Evolutionary conservation across 163 green algal genomes (phyloP).

Genomic region (Scenedesmus sp.): DNA sequence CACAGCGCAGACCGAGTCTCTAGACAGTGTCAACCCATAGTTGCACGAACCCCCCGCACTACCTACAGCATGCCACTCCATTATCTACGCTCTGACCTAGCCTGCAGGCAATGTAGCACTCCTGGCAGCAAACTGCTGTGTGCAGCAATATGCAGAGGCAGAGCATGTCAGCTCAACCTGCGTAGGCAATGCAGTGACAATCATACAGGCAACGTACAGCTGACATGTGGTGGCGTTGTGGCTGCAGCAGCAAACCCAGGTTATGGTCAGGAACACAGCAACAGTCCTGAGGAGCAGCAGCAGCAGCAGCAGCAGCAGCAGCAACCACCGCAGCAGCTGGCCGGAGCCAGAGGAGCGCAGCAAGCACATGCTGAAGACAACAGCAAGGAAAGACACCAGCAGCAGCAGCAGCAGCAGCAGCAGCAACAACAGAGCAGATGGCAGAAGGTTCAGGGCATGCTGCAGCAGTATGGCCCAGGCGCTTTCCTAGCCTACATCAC

Average conservation of each 20-base stretch:
- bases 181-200: not conserved
- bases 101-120: not conserved
- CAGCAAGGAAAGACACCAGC: not conserved
- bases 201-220: not conserved
- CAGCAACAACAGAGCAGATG: not conserved
- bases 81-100: not conserved
- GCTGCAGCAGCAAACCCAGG: not conserved
- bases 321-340: not conserved
- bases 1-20: too few species aligned
- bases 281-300: not conserved
- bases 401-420: constrained; percentile 29
- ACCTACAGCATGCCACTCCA: too few species aligned
- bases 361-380: not conserved
- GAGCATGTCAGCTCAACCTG: not conserved
- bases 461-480: constrained; percentile 19
- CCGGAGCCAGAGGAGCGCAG: not conserved
- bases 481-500: constrained; percentile 52
- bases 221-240: not conserved
- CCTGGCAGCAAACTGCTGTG: not conserved
- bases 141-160: not conserved
- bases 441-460: not conserved
- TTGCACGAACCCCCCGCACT: too few species aligned
- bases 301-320: too few species aligned
- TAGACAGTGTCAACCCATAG: too few species aligned
- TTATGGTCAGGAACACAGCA: not conserved